phyloP scores from a whole-genome alignment of 164 flowering plant genomes.

The Saururus chinensis region DNA sequence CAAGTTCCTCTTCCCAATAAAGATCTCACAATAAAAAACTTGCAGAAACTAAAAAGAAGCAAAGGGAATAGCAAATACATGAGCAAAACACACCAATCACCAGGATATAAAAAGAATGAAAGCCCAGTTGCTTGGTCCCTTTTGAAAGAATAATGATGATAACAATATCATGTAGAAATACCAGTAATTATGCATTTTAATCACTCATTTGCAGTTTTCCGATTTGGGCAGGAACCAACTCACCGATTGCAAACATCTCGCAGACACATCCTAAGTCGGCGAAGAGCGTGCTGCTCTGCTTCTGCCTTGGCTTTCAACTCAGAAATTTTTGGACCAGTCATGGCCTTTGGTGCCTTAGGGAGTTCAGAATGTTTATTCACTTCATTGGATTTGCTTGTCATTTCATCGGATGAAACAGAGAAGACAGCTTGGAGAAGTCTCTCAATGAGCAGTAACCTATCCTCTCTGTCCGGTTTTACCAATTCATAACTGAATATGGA shows the following conservation, averaged over 20 bases:
- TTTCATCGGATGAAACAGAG: slow-evolving; percentile 46
- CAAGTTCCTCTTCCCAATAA: no score
- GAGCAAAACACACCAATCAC: no score
- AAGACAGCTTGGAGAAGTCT: slow-evolving; percentile 67
- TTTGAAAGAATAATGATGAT: no score
- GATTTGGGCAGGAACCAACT: slow-evolving; percentile 8
- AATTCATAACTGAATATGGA: slow-evolving; percentile 48
- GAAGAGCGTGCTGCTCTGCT: slow-evolving; percentile 97
- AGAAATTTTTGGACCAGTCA: slow-evolving; percentile 76
- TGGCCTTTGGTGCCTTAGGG: slow-evolving; percentile 79
- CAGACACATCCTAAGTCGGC: slow-evolving; percentile 94
- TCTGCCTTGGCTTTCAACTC: slow-evolving; percentile 90
- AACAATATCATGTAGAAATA: no score
- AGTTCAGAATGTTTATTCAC: slow-evolving; percentile 55
- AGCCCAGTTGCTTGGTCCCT: no score
- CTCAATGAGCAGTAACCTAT: slow-evolving; percentile 64
- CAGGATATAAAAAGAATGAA: no score
- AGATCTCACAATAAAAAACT: no score
- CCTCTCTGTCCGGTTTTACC: slow-evolving; percentile 52
- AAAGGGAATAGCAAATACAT: no score
- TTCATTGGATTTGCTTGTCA: slow-evolving; percentile 27
- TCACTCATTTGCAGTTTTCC: no score
- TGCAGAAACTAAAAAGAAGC: no score
- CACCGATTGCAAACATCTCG: slow-evolving; percentile 97
- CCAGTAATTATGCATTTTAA: no score